These are phyloP conservation scores for Orbilia ellipsospora DNA, from an alignment of 2,329 filamentous ascomycete species.

Conservation along the genomic window DNA sequence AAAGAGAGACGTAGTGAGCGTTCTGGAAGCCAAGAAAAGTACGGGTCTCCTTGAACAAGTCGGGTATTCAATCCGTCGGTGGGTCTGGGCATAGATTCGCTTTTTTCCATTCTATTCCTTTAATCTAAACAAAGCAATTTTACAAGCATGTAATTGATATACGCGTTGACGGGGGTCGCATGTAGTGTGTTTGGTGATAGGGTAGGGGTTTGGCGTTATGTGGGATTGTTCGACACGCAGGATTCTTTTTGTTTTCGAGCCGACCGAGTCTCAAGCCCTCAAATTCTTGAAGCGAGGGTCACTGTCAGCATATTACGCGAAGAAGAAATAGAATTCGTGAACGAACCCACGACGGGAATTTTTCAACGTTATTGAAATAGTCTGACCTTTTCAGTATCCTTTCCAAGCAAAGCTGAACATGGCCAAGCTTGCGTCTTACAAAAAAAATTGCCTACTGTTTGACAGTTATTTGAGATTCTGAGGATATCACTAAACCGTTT, in stretches of 20 bases:
- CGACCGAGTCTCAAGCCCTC: too few species aligned
- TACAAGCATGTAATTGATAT: not conserved
- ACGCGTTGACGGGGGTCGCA: not conserved
- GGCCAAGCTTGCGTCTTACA: slow-evolving; percentile 51
- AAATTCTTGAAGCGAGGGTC: too few species aligned
- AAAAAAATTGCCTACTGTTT: slow-evolving; percentile 14
- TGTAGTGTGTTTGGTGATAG: not conserved
- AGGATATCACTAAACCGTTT: slow-evolving; percentile 49
- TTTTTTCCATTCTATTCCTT: not conserved
- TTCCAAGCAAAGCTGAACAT: slow-evolving; percentile 53
- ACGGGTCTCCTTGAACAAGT: slow-evolving; percentile 87
- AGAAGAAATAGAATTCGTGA: slow-evolving; percentile 16
- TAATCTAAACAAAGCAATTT: slow-evolving; percentile 11
- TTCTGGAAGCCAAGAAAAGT: slow-evolving; percentile 85
- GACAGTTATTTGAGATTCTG: slow-evolving; percentile 51
- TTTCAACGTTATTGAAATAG: slow-evolving; percentile 54
- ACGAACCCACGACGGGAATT: slow-evolving; percentile 34
- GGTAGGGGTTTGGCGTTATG: slow-evolving; percentile 17
- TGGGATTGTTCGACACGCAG: slow-evolving; percentile 10
- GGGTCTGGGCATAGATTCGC: slow-evolving; percentile 75
- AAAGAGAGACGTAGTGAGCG: slow-evolving; percentile 78
- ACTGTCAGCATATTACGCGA: slow-evolving; percentile 31
- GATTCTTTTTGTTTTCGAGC: slow-evolving; percentile 3
- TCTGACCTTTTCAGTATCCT: slow-evolving; percentile 22
- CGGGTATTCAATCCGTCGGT: slow-evolving; percentile 89